These are phyloP conservation scores for Corrigiola litoralis DNA, from an alignment of 179 eudicot species.

Conservation along the genomic window DNA sequence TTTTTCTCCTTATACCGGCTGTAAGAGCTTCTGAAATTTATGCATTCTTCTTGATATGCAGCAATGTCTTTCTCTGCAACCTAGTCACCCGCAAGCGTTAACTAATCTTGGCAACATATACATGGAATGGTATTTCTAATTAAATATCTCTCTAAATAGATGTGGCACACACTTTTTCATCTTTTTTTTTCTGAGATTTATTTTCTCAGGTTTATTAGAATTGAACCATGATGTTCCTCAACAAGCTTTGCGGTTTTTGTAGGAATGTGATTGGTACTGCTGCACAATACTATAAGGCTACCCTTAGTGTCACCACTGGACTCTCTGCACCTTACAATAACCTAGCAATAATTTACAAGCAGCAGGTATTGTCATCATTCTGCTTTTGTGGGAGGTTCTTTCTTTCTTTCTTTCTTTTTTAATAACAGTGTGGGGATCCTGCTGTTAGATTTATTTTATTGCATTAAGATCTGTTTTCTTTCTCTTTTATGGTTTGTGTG, in stretches of 20 bases:
- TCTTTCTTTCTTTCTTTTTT: too few relatives aligned
- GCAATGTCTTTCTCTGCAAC: slow-evolving; percentile 92
- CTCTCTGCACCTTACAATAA: slow-evolving; percentile 95
- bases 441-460: not conserved
- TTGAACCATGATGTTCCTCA: too few relatives aligned
- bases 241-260: slow-evolving; percentile 16
- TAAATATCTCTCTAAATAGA: too few relatives aligned
- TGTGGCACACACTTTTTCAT: too few relatives aligned
- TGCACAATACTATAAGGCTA: slow-evolving; percentile 85
- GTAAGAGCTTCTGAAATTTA: slow-evolving; percentile 8
- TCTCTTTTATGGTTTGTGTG: not conserved
- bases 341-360: slow-evolving; percentile 90
- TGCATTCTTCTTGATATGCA: slow-evolving; percentile 27
- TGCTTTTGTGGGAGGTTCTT: not conserved
- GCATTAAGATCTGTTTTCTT: not conserved
- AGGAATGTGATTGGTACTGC: slow-evolving; percentile 95
- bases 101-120: slow-evolving; percentile 96
- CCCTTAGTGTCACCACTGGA: slow-evolving; percentile 85
- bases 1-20: not conserved
- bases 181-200: not conserved
- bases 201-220: too few relatives aligned
- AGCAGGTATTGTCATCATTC: slow-evolving; percentile 59
- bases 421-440: not conserved
- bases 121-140: slow-evolving; percentile 76
- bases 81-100: slow-evolving; percentile 93